Percentiles rank a stretch among this genome's conserved stretches.
These are phyloP conservation scores for Penicillium rolfsii DNA, from an alignment of 2,329 filamentous ascomycete genomes.

Conservation along the genomic window DNA sequence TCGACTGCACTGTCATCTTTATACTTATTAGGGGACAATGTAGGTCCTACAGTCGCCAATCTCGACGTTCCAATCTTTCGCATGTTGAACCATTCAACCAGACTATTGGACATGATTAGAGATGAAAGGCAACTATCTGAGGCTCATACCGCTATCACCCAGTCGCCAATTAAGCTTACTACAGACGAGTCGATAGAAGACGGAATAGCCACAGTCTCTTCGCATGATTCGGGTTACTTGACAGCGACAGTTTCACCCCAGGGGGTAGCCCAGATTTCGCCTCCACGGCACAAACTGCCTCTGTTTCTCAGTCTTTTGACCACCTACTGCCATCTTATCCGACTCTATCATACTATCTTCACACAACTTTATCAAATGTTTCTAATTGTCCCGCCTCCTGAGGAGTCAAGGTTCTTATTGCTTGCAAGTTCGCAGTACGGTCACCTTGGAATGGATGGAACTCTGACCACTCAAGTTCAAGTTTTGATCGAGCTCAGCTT, in stretches of 20 bases:
- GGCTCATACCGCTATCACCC: background rate
- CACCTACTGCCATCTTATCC: constrained; percentile 21
- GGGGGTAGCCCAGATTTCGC: background rate
- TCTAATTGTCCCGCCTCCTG: constrained; percentile 19
- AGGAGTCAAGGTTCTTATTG: constrained; percentile 17
- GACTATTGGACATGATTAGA: constrained; percentile 21
- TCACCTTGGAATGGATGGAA: constrained; percentile 16
- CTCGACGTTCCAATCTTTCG: constrained; percentile 25
- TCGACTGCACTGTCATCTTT: background rate
- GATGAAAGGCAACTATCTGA: background rate
- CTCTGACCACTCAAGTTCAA: constrained; percentile 16
- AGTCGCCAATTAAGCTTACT: background rate
- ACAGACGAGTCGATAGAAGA: constrained; percentile 4
- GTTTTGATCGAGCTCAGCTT: constrained; percentile 19
- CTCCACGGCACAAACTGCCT: constrained; percentile 8
- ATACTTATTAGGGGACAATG: constrained; percentile 1
- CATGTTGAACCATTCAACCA: constrained; percentile 20
- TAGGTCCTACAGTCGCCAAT: constrained; percentile 2
- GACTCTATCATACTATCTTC: constrained; percentile 23
- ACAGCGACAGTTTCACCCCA: constrained; percentile 8
- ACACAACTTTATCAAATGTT: constrained; percentile 24
- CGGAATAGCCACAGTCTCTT: constrained; percentile 8
- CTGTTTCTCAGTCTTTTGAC: constrained; percentile 20
- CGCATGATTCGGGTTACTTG: constrained; percentile 18
- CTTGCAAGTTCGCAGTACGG: constrained; percentile 18